phyloP scores from a whole-genome alignment of 371 early-diverging fungal species.

The Mucor plumbeus region DNA sequence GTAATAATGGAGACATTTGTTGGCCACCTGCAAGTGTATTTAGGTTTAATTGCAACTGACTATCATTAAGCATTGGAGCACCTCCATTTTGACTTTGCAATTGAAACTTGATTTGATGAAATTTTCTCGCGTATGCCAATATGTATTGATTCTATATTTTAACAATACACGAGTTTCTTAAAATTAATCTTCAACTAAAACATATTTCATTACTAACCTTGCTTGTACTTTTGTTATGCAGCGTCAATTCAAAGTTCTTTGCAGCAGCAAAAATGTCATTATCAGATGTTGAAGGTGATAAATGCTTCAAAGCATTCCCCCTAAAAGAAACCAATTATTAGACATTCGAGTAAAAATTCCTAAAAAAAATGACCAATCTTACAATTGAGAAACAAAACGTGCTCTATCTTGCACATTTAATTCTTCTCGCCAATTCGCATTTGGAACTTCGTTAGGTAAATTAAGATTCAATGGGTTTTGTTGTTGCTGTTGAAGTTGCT shows the following conservation, averaged over 20 bases:
- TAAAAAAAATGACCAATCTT: neutral
- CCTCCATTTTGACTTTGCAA: conserved; percentile 29
- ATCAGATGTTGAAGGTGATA: conserved; percentile 50
- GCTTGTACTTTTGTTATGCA: conserved; percentile 44
- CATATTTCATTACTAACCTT: conserved; percentile 30
- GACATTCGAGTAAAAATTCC: neutral
- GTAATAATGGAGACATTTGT: conserved; percentile 51
- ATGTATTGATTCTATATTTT: conserved; percentile 31
- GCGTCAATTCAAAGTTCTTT: conserved; percentile 44
- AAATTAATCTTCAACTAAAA: neutral
- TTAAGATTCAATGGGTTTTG: conserved; percentile 14
- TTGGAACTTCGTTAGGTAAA: conserved; percentile 29
- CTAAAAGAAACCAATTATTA: conserved; percentile 22
- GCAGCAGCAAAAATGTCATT: conserved; percentile 50
- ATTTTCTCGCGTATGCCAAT: conserved; percentile 33
- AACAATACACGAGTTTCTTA: too few relatives aligned
- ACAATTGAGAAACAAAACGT: conserved; percentile 39
- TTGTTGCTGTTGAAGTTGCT: conserved; percentile 6
- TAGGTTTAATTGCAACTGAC: conserved; percentile 36
- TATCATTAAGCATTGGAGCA: conserved; percentile 38
- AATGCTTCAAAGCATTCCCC: conserved; percentile 45
- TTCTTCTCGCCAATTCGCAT: conserved; percentile 43
- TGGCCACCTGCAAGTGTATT: conserved; percentile 33
- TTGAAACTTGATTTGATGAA: conserved; percentile 48
- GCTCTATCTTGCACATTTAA: conserved; percentile 40